phyloP scores from a whole-genome alignment of 345 rosid species.

The Eucalyptus melliodora region DNA sequence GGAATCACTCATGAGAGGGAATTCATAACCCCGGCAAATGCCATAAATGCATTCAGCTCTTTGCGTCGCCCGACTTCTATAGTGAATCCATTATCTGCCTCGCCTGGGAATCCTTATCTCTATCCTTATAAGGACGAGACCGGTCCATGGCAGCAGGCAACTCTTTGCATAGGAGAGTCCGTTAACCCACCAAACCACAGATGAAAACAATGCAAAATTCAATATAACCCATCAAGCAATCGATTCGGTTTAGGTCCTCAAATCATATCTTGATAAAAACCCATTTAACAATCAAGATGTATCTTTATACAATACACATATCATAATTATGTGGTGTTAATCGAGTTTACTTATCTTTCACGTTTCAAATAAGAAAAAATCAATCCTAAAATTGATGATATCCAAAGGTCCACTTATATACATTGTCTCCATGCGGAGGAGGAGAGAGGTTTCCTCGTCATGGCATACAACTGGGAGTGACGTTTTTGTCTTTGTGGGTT shows the following conservation, averaged over 20 bases:
- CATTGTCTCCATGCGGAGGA: background rate
- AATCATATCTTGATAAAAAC: background rate
- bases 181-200: background rate
- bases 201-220: background rate
- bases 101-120: background rate
- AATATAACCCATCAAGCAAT: background rate
- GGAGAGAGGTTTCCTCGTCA: background rate
- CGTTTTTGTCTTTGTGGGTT: background rate
- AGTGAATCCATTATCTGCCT: background rate
- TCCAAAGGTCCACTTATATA: background rate
- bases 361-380: background rate
- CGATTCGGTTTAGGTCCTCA: accelerated
- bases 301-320: accelerated
- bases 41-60: background rate
- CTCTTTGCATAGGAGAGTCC: background rate
- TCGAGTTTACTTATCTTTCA: background rate
- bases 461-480: background rate
- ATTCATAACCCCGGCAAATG: background rate
- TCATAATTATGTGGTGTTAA: background rate
- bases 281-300: background rate
- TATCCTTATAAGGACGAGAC: background rate
- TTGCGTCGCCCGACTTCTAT: background rate
- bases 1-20: background rate
- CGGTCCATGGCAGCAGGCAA: background rate
- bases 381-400: background rate